Conservation (phyloP, 2,329 filamentous ascomycete genomes). For the Aspergillus fijiensis region DNA sequence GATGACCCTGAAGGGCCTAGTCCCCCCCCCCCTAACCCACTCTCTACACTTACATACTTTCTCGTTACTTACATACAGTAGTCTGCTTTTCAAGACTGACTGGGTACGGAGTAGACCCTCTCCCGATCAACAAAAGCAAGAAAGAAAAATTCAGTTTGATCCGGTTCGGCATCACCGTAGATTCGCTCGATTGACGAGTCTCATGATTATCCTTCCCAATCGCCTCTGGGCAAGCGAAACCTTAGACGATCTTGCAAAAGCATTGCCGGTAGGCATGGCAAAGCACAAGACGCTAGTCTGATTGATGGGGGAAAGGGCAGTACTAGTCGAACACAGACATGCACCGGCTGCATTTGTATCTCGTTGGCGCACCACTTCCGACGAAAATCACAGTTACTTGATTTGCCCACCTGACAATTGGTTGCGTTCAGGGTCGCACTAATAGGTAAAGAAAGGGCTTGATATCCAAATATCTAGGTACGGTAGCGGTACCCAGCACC, state of each 20-base stretch:
- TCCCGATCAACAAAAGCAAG: background rate
- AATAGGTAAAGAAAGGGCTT: background rate
- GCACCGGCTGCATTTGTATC: background rate
- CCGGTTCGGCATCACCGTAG: background rate
- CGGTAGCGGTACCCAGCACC: too few species aligned
- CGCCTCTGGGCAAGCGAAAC: constrained; percentile 4
- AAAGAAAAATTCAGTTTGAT: background rate
- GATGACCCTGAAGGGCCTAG: background rate
- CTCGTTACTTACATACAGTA: background rate
- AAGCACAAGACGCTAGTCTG: background rate
- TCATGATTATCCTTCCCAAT: constrained; percentile 19
- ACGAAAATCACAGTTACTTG: background rate
- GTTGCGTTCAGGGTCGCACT: background rate
- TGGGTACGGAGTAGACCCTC: background rate
- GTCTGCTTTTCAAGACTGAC: background rate
- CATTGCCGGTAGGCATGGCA: background rate
- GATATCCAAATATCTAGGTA: too few species aligned
- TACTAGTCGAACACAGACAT: background rate
- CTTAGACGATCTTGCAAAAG: background rate
- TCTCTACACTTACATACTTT: background rate
- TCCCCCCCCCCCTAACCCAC: background rate
- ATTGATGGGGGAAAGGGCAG: background rate
- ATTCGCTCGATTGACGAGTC: constrained; percentile 10
- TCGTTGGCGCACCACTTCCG: background rate
- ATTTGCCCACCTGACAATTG: background rate